A percentile compares a stretch with the other conserved stretches of the same genome.
These are phyloP conservation scores for Phytophthora citrophthora DNA, from an alignment of 352 stramenopile species.

Conservation along the genomic window DNA sequence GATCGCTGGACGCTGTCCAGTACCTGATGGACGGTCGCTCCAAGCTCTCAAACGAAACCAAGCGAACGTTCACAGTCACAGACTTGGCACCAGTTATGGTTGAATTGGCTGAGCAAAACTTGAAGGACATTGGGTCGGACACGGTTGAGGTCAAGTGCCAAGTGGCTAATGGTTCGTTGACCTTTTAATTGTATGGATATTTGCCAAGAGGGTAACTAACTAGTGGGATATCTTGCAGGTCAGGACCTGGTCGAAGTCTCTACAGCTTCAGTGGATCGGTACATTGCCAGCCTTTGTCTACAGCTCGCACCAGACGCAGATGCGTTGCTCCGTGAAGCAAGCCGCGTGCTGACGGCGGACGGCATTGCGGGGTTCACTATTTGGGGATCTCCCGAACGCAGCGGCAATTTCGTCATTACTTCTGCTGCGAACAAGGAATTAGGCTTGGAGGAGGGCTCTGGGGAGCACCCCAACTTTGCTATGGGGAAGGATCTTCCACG, in stretches of 20 bases:
- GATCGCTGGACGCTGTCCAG: slow-evolving; percentile 45
- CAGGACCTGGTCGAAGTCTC: slow-evolving; percentile 47
- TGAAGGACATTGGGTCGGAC: slow-evolving; percentile 15
- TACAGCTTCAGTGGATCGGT: slow-evolving; percentile 49
- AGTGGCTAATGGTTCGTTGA: slow-evolving; percentile 43
- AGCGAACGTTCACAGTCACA: slow-evolving; percentile 44
- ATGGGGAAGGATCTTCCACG: slow-evolving; percentile 52
- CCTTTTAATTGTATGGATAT: not conserved
- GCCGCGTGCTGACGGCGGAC: slow-evolving; percentile 43
- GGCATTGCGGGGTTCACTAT: slow-evolving; percentile 64
- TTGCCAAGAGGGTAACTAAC: not conserved
- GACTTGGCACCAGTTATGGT: slow-evolving; percentile 57
- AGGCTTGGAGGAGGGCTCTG: slow-evolving; percentile 30
- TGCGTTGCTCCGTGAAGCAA: slow-evolving; percentile 51
- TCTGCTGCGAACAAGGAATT: slow-evolving; percentile 39
- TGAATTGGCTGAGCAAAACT: slow-evolving; percentile 37
- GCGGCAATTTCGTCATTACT: slow-evolving; percentile 42
- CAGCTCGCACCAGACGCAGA: slow-evolving; percentile 57
- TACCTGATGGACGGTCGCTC: slow-evolving; percentile 28
- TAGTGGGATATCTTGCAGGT: slow-evolving; percentile 24
- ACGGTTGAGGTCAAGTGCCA: slow-evolving; percentile 36
- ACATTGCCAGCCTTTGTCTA: slow-evolving; percentile 57
- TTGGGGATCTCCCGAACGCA: slow-evolving; percentile 56
- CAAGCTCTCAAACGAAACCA: slow-evolving; percentile 21
- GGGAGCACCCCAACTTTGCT: slow-evolving; percentile 48